Base-by-base conservation (phyloP, 148 eudicot genomes). In the Beta vulgaris region DNA sequence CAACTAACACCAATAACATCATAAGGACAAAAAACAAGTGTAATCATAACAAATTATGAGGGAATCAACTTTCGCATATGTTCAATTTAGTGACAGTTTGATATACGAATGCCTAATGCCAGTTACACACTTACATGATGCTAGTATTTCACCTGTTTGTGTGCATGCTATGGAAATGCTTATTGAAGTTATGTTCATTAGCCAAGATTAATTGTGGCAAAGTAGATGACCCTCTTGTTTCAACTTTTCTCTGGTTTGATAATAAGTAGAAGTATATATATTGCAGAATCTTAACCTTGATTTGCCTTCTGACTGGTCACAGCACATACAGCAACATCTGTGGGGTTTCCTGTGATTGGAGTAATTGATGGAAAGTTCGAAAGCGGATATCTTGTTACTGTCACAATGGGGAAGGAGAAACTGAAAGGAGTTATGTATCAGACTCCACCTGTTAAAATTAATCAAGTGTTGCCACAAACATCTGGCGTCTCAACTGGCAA, bases 291-390 rank as follows among this genome's bases (percentile, higher is more conserved):
- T 60, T 68, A 59, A 69, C 36, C 51, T 49, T 58, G 23, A 63
- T 54, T 62, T 68, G 40, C 14, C 51, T 28, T 78, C 23, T 54
- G 31, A 51, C 73, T 39, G 39, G 61, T 63, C 71, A 3, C 70
- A 69, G 74, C 72, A 83, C 86, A 46, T 44, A 40, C 80, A 71
- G 66, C 74, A 54, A 57, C 88, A 71, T 16, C 85, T 53, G 73
- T 75, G 29, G 87, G 85, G 42, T 67, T 81, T 54, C 82, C 87
- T 59, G 90, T 92, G 35, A 77, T 73, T 5, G 99, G 99, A 9
- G 90, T 95, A 58, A 92, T 95, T 19, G 99, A 95, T 46, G 99
- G 97, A n/a, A 90, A 95, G 76, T 92, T 95, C 40, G 99, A 95
- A n/a, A 86, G 91, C 46, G 99, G 99, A 39, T 95, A 95, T 82